phyloP scores from a whole-genome alignment of 345 rosid species.

The Populus nigra region DNA sequence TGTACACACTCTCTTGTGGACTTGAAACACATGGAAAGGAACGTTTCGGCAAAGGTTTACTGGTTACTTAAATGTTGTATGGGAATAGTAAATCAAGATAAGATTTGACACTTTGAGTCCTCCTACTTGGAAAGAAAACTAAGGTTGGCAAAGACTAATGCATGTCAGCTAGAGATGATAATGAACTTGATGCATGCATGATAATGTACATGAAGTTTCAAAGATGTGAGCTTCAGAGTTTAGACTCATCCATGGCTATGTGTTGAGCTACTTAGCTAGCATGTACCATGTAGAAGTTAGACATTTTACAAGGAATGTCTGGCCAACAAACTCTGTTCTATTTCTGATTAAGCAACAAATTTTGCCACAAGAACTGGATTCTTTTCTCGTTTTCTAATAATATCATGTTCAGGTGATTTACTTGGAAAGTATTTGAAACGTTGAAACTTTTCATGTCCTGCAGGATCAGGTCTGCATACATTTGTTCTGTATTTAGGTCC shows the following conservation, averaged over 20 bases:
- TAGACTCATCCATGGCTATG: background rate
- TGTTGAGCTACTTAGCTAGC: background rate
- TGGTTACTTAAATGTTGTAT: background rate
- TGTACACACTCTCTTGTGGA: background rate
- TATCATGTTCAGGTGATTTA: background rate
- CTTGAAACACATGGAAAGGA: background rate
- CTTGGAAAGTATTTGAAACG: background rate
- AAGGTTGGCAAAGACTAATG: background rate
- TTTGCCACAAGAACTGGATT: background rate
- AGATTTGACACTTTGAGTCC: background rate
- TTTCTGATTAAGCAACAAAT: background rate
- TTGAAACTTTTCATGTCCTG: background rate
- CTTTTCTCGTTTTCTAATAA: background rate
- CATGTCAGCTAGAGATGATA: background rate
- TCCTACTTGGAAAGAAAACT: background rate
- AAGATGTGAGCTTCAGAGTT: background rate
- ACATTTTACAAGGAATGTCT: background rate
- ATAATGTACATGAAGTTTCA: background rate
- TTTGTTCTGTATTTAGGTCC: slow-evolving; percentile 97
- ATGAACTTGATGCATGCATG: too few relatives aligned
- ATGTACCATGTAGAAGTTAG: background rate
- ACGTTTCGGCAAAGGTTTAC: background rate
- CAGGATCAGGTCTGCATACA: slow-evolving; percentile 98
- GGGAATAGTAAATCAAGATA: background rate
- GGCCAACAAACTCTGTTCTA: background rate